These are phyloP conservation scores for Fusarium temperatum DNA, from an alignment of 2,329 filamentous ascomycete genomes.

Conservation along the genomic window DNA sequence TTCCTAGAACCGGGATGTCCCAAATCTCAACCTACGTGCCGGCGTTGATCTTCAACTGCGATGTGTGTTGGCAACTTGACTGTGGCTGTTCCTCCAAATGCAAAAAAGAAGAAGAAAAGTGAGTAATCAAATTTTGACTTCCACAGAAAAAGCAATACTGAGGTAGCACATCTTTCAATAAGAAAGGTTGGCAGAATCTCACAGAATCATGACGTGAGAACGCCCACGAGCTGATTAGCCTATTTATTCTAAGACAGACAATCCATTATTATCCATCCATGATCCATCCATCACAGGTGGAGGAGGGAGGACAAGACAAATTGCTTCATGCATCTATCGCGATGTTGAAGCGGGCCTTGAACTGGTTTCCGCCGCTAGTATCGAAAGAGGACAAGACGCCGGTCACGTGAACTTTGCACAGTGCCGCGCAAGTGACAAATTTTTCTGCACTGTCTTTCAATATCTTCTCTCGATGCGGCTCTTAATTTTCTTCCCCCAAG, in stretches of 20 bases:
- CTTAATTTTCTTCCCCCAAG: constrained; percentile 23
- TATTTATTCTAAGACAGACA: constrained; percentile 17
- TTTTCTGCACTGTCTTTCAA: constrained; percentile 47
- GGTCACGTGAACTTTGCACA: constrained; percentile 41
- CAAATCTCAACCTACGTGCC: constrained; percentile 14
- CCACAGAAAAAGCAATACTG: background rate
- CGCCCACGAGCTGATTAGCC: constrained; percentile 6
- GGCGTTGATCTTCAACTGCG: background rate
- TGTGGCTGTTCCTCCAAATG: background rate
- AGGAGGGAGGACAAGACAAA: constrained; percentile 19
- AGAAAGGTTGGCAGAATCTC: background rate
- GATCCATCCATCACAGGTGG: background rate
- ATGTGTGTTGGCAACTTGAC: background rate
- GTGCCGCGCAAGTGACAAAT: constrained; percentile 40
- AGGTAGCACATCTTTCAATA: background rate
- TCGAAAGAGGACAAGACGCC: background rate
- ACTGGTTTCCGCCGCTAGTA: constrained; percentile 34
- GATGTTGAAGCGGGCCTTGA: constrained; percentile 11
- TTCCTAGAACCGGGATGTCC: constrained; percentile 24
- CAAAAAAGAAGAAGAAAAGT: background rate
- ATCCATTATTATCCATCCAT: background rate
- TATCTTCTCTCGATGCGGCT: constrained; percentile 43
- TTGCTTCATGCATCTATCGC: constrained; percentile 43
- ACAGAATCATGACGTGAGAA: constrained; percentile 10
- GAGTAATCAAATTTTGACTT: background rate